Base-by-base conservation (phyloP, 2,329 filamentous ascomycete genomes). In the Aspergillus spinulosporus region DNA sequence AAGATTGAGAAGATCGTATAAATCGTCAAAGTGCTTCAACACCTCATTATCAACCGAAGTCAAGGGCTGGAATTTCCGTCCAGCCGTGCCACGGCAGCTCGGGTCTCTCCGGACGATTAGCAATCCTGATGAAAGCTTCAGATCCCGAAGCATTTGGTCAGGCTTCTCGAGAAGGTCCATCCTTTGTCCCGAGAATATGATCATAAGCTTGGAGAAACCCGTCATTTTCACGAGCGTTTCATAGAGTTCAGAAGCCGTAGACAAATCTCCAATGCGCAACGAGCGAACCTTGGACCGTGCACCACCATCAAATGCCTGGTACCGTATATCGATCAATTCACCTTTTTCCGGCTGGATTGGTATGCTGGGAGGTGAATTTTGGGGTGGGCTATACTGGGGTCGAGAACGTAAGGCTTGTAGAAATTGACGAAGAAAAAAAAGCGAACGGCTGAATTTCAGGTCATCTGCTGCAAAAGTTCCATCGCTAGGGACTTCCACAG, bases 1-100 rank as follows among this genome's bases (percentile, higher is more conserved):
- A 75, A 92, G 83, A 61, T 86, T 85, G 52, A 97, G 80, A 66
- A 93, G 88, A 43, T 85, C 83, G 81, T 94, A 96, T 26, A 99
- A 76, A 59, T 93, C 86, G 52, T 90, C 83, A 66, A 96, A 96
- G 71, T 95, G 89, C 56, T 86, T 82, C 63, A 94, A 77, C 21
- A 97, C 86, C 64, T 93, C 89, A 9, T 84, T 81, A 68, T 97
- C 91, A 2, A 97, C 80, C 1, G 81, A 36, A 76, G 82, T 60
- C 77, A 86, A 46, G 77, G 82, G 49, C 76, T 84, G 50, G 74
- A 80, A 59, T 77, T 65, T 68, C 12, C 67, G 67, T 21, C 60
- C 59, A 45, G 66, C 56, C 11, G 66, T 42, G 39, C 73, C 72
- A 15, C 68, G 63, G 11, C 81, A 78, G 15, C 81, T 78, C 43